Conservation (phyloP, 371 early-diverging fungal species). For the Mucor velutinosus region DNA sequence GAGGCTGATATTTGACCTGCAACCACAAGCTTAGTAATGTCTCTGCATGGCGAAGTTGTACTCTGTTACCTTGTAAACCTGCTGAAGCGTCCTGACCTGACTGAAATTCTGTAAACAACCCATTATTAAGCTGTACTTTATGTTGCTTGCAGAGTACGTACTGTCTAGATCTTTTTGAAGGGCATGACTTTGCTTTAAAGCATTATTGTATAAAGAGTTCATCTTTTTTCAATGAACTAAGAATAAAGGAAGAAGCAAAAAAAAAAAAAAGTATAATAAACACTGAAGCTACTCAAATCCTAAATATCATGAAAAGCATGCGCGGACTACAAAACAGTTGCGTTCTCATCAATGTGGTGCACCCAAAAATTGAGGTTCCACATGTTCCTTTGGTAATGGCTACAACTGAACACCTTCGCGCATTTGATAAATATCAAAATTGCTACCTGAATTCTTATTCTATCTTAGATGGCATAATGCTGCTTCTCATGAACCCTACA, state of each 20-base stretch:
- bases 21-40: background rate
- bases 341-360: background rate
- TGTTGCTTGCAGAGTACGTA: constrained; percentile 3
- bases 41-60: background rate
- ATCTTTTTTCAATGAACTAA: constrained; percentile 21
- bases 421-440: background rate
- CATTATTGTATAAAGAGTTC: constrained; percentile 68
- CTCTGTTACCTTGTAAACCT: constrained; percentile 59
- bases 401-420: too few relatives aligned
- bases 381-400: background rate
- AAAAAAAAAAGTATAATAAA: background rate
- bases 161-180: constrained; percentile 59
- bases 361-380: background rate
- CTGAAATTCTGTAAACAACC: constrained; percentile 44
- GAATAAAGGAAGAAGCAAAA: background rate
- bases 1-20: constrained; percentile 76
- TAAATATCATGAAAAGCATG: background rate
- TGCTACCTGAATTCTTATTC: too few relatives aligned
- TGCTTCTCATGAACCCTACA: too few relatives aligned
- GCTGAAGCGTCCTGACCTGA: constrained; percentile 62
- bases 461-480: too few relatives aligned
- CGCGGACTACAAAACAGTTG: background rate
- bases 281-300: background rate
- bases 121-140: background rate
- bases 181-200: constrained; percentile 61